Percentiles rank a stretch among this genome's conserved stretches.
These are phyloP conservation scores for Tanacetum coccineum DNA, from an alignment of 129 eudicot genomes.

Conservation along the genomic window DNA sequence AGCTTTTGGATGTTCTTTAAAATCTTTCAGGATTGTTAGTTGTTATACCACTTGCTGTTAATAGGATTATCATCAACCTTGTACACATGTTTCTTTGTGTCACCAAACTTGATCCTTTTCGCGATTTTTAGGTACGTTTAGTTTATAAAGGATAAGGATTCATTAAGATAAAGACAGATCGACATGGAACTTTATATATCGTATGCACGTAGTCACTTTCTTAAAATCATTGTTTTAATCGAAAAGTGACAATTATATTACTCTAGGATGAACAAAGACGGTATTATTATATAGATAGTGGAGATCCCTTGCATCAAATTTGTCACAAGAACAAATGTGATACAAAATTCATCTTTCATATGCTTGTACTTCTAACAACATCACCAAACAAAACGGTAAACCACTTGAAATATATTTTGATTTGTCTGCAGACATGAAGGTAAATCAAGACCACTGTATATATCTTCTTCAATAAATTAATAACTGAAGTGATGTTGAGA, in stretches of 20 bases:
- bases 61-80: slow-evolving; percentile 8
- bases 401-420: neutral
- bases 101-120: neutral
- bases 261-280: slow-evolving; percentile 12
- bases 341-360: too few relatives aligned
- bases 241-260: slow-evolving; percentile 13
- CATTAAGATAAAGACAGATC: slow-evolving; percentile 5
- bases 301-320: slow-evolving; percentile 18
- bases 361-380: too few relatives aligned
- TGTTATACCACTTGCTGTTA: neutral
- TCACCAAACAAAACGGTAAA: neutral
- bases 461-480: neutral
- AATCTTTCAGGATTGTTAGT: neutral
- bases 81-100: slow-evolving; percentile 3
- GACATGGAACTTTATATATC: slow-evolving; percentile 17
- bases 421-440: neutral
- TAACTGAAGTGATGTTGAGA: neutral
- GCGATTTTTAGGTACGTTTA: slow-evolving; percentile 14
- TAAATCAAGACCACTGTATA: neutral
- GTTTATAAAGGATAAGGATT: slow-evolving; percentile 21
- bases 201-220: slow-evolving; percentile 16
- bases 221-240: slow-evolving; percentile 18
- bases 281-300: slow-evolving; percentile 13
- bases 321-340: neutral
- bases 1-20: slow-evolving; percentile 11